Evolutionary conservation across 176 grass and related monocot genomes (phyloP), one percentile per base, ranked within the genome.

Genomic region (Musa schizocarpa): DNA sequence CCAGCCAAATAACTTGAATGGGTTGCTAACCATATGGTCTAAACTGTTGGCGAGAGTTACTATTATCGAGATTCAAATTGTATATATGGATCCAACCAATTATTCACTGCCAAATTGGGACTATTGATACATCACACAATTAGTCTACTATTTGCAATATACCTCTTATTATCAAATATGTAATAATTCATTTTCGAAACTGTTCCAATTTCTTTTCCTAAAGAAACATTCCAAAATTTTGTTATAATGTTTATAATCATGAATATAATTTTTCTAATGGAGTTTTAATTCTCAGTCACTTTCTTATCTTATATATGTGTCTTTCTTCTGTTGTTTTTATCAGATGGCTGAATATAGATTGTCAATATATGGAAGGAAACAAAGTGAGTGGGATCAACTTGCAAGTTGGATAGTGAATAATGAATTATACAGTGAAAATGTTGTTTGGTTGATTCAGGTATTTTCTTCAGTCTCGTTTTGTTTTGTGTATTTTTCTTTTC

Each of bases 311-410:
- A n/a, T 61, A 19, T 2, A 8, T 61, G 16, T 17, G n/a, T 61
- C 17, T 8, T 61, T 61, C 57, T 19, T 9, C 34, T 43, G 34
- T 43, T 6, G 34, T 43, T 43, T 86, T 86, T 56, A 54, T 83
- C 76, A 96, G 89, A 96, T 92, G 89, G 89, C 93, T 63, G 93
- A 96, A 66, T 92, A 96, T 87, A 81, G 93, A 19, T 77, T 96
- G 82, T 96, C 89, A 59, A 90, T 96, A 77, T 96, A 96, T 65
- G 93, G 93, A 77, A 90, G 93, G 85, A 96, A 96, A 78, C 91
- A 96, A 96, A 96, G 93, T 75, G 93, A 96, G 82, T 96, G 93
- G 93, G 93, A 96, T 79, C 93, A 96, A 70, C 88, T 90, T 79
- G 93, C 93, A 69, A 96, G 89, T 79, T 96, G 93, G 93, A 96